These are phyloP conservation scores for Globisporangium middletonii DNA, from an alignment of 352 stramenopile genomes.

Conservation along the genomic window DNA sequence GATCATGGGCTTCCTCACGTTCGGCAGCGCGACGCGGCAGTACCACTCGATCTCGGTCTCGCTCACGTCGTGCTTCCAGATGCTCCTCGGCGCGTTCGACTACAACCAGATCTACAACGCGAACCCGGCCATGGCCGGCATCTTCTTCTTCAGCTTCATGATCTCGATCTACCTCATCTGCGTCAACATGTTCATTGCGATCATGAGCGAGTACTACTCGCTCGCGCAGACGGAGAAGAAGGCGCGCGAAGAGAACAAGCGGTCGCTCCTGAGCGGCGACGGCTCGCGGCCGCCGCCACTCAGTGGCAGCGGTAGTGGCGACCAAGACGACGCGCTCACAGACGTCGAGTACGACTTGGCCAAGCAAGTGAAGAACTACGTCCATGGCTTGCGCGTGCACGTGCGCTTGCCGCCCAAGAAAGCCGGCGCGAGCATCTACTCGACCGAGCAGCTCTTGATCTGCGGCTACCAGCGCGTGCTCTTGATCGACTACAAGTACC, in stretches of 20 bases:
- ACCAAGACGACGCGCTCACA: slow-evolving; percentile 20
- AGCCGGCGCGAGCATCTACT: slow-evolving; percentile 24
- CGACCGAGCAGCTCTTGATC: slow-evolving; percentile 46
- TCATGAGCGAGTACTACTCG: slow-evolving; percentile 84
- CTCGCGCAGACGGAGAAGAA: slow-evolving; percentile 67
- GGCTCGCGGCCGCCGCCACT: too few relatives aligned
- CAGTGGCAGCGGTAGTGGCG: not conserved
- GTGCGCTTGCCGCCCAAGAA: slow-evolving; percentile 49
- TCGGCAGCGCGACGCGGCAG: slow-evolving; percentile 52
- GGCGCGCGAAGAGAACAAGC: slow-evolving; percentile 44
- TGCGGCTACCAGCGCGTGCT: slow-evolving; percentile 61
- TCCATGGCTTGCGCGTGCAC: slow-evolving; percentile 44
- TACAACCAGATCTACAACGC: slow-evolving; percentile 62
- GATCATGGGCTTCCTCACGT: slow-evolving; percentile 75
- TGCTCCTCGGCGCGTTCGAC: slow-evolving; percentile 75
- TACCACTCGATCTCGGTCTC: slow-evolving; percentile 71
- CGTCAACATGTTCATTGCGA: slow-evolving; percentile 84
- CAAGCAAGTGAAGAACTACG: slow-evolving; percentile 64
- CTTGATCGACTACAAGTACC: slow-evolving; percentile 69
- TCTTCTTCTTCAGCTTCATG: slow-evolving; percentile 86
- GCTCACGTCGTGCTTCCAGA: slow-evolving; percentile 77
- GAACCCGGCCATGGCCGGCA: slow-evolving; percentile 63
- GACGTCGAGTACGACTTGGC: slow-evolving; percentile 74
- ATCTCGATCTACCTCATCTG: slow-evolving; percentile 77
- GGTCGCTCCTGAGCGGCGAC: slow-evolving; percentile 17